A percentile compares a stretch with the other conserved stretches of the same genome.
phyloP scores from a whole-genome alignment of 768 basidiomycete species.

The Neoboletus magnificus region DNA sequence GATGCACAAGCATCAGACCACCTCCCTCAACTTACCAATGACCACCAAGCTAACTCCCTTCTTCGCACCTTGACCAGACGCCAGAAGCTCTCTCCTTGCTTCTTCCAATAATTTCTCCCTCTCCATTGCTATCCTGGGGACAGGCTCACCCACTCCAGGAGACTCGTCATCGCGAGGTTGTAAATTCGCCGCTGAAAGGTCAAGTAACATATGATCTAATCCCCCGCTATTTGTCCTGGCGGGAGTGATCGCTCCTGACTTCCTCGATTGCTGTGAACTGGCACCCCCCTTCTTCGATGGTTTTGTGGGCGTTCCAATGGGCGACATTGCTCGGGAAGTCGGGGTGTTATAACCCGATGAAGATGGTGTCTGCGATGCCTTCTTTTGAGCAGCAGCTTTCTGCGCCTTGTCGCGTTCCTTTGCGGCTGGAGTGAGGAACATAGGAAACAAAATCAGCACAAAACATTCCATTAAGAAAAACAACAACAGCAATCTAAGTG shows the following conservation, averaged over 20 bases:
- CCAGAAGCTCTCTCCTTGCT: constrained; percentile 52
- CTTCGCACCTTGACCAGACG: constrained; percentile 49
- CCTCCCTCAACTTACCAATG: constrained; percentile 57
- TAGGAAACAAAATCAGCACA: constrained; percentile 39
- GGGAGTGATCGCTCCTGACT: constrained; percentile 45
- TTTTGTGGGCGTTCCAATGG: constrained; percentile 40
- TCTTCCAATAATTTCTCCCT: constrained; percentile 84
- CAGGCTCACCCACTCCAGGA: constrained; percentile 40
- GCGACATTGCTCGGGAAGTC: constrained; percentile 45
- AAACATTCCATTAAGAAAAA: constrained; percentile 32
- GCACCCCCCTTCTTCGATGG: constrained; percentile 38
- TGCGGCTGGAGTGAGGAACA: constrained; percentile 51
- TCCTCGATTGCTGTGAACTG: constrained; percentile 29
- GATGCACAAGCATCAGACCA: constrained; percentile 1
- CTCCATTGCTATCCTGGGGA: constrained; percentile 65
- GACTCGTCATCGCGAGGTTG: constrained; percentile 42
- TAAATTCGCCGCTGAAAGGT: constrained; percentile 74
- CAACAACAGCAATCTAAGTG: constrained; percentile 26
- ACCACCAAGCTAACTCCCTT: constrained; percentile 84
- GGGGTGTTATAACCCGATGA: constrained; percentile 38
- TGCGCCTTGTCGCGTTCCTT: constrained; percentile 77
- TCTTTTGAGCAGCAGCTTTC: constrained; percentile 49
- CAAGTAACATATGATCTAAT: constrained; percentile 59
- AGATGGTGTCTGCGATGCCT: constrained; percentile 30
- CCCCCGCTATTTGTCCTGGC: constrained; percentile 29